Evolutionary conservation across 2,329 filamentous ascomycete genomes (phyloP).

Genomic region (Ophiocordyceps australis): DNA sequence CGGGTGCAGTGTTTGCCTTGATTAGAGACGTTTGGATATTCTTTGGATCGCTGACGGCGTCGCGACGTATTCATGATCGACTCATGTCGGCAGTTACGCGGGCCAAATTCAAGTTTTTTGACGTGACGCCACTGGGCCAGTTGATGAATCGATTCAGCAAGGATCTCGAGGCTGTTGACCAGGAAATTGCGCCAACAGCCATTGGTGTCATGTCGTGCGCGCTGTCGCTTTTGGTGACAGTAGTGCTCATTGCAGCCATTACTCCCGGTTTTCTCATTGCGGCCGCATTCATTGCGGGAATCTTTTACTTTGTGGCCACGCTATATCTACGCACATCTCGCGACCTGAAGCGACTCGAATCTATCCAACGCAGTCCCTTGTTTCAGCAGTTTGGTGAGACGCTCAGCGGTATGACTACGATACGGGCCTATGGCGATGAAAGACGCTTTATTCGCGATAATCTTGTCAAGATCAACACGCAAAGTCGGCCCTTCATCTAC

Average conservation of each 20-base stretch:
- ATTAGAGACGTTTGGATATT: constrained; percentile 78
- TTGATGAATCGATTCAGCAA: constrained; percentile 98
- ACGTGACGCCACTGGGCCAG: constrained; percentile 86
- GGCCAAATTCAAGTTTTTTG: constrained; percentile 95
- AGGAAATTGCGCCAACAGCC: constrained; percentile 85
- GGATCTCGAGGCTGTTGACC: constrained; percentile 85
- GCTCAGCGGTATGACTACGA: constrained; percentile 83
- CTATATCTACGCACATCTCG: constrained; percentile 90
- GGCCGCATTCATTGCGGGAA: constrained; percentile 61
- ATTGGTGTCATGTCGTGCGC: constrained; percentile 54
- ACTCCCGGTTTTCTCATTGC: constrained; percentile 85
- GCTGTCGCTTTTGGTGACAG: constrained; percentile 60
- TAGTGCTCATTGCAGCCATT: constrained; percentile 71
- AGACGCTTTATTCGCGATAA: constrained; percentile 89
- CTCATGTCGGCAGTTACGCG: constrained; percentile 66
- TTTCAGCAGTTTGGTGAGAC: constrained; percentile 99
- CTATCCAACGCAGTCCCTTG: constrained; percentile 79
- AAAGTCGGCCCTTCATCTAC: constrained; percentile 87
- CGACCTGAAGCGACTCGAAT: constrained; percentile 88
- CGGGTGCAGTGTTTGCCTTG: constrained; percentile 67
- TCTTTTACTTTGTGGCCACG: constrained; percentile 69
- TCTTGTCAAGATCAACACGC: constrained; percentile 69
- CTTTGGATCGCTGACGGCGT: constrained; percentile 77
- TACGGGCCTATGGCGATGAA: constrained; percentile 90
- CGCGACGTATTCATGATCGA: constrained; percentile 61